phyloP scores from a whole-genome alignment of 2,329 filamentous ascomycete species.

The Capronia epimyces region DNA sequence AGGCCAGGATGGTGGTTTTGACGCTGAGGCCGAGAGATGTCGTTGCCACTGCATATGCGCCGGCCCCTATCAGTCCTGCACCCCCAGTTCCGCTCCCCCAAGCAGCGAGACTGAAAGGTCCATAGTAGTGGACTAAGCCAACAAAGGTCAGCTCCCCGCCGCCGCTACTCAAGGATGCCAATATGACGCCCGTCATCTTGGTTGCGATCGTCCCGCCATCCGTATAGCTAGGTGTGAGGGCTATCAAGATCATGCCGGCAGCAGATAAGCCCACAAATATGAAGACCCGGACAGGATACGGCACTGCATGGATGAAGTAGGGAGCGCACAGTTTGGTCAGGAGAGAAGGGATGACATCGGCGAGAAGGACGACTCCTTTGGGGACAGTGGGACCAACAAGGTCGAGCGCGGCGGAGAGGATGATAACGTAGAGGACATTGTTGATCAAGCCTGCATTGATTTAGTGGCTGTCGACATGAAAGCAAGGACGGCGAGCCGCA shows the following conservation, averaged over 20 bases:
- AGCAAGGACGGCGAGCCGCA: background rate
- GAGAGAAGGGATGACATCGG: slow-evolving; percentile 87
- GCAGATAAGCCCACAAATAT: slow-evolving; percentile 70
- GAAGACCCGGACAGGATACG: slow-evolving; percentile 70
- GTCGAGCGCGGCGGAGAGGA: slow-evolving; percentile 90
- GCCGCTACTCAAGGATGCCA: slow-evolving; percentile 80
- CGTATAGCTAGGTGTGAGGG: slow-evolving; percentile 62
- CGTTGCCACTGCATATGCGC: slow-evolving; percentile 79
- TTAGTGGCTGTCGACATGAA: slow-evolving; percentile 2
- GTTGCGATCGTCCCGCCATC: slow-evolving; percentile 58
- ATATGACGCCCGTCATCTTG: slow-evolving; percentile 75
- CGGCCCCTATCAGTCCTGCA: slow-evolving; percentile 79
- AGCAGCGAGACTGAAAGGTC: slow-evolving; percentile 74
- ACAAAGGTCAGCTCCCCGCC: slow-evolving; percentile 87
- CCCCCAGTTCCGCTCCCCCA: slow-evolving; percentile 93
- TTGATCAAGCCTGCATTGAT: slow-evolving; percentile 69
- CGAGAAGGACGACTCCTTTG: slow-evolving; percentile 87
- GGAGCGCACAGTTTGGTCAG: slow-evolving; percentile 80
- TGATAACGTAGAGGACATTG: slow-evolving; percentile 96
- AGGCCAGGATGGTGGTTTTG: slow-evolving; percentile 66
- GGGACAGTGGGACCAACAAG: slow-evolving; percentile 81
- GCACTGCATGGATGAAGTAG: slow-evolving; percentile 85
- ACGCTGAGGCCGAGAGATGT: slow-evolving; percentile 73
- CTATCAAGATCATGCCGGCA: slow-evolving; percentile 83
- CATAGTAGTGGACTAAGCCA: slow-evolving; percentile 88